phyloP scores from a whole-genome alignment of 2,329 filamentous ascomycete genomes.

The Aspergillus pseudoglaucus region DNA sequence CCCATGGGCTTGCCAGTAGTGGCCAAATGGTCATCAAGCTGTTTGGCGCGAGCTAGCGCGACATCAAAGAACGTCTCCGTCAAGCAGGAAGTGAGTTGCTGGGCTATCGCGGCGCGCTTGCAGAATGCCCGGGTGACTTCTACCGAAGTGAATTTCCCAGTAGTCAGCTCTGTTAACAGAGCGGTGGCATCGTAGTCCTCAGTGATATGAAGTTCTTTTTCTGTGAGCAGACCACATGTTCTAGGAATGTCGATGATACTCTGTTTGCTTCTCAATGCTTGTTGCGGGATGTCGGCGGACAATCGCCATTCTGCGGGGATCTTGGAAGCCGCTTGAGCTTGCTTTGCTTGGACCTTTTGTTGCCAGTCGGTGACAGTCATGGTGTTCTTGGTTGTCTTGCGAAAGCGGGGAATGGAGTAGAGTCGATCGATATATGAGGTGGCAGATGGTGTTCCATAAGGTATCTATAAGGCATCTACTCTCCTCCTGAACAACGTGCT shows the following conservation, averaged over 20 bases:
- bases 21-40: conserved; percentile 42
- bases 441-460: no score
- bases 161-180: conserved; percentile 21
- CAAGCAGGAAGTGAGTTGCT: conserved; percentile 43
- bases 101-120: conserved; percentile 38
- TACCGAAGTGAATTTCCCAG: conserved; percentile 23
- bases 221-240: conserved; percentile 37
- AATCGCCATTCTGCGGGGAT: conserved; percentile 1
- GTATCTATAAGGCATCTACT: no score
- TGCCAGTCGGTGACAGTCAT: no score
- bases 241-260: not conserved
- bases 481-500: no score
- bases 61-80: conserved; percentile 49
- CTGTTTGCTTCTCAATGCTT: no score
- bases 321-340: not conserved
- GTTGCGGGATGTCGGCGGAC: not conserved
- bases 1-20: conserved; percentile 43
- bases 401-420: no score
- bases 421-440: no score
- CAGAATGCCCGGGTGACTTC: conserved; percentile 48
- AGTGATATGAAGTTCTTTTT: conserved; percentile 46
- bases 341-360: not conserved
- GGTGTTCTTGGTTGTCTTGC: no score
- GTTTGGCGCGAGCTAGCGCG: conserved; percentile 43
- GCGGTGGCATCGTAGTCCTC: conserved; percentile 30